Evolutionary conservation across 768 basidiomycete species (phyloP).

Genomic region (Pholiota molesta): DNA sequence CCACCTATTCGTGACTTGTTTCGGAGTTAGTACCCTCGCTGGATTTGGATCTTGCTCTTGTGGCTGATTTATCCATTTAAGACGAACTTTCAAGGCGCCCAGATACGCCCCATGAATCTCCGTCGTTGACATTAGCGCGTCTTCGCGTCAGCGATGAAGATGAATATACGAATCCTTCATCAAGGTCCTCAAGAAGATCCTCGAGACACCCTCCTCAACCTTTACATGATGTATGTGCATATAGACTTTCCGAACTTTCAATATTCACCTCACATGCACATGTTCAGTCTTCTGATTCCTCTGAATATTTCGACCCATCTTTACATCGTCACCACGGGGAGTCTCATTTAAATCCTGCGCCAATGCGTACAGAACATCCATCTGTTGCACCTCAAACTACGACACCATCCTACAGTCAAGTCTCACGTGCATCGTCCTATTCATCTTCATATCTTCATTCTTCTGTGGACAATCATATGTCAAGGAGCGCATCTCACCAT

Average conservation of each 20-base stretch:
- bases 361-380: not conserved
- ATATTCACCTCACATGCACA: not conserved
- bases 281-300: constrained; percentile 4
- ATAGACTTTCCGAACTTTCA: not conserved
- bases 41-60: constrained; percentile 6
- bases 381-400: not conserved
- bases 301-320: constrained; percentile 9
- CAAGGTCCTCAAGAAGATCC: not conserved
- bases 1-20: constrained; percentile 75
- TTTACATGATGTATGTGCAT: constrained; percentile 14
- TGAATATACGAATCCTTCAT: constrained; percentile 13
- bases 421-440: not conserved
- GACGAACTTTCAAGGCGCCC: constrained; percentile 52
- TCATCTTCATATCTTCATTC: not conserved
- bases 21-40: constrained; percentile 42
- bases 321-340: constrained; percentile 2
- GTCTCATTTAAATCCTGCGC: not conserved
- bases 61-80: constrained; percentile 19
- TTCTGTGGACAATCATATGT: not conserved
- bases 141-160: constrained; percentile 44
- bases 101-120: constrained; percentile 36
- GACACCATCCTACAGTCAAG: not conserved
- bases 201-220: not conserved
- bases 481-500: constrained; percentile 4
- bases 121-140: constrained; percentile 44